Evolutionary conservation across 2,329 filamentous ascomycete species (phyloP).

Genomic region (Amauroascus verrucosus): DNA sequence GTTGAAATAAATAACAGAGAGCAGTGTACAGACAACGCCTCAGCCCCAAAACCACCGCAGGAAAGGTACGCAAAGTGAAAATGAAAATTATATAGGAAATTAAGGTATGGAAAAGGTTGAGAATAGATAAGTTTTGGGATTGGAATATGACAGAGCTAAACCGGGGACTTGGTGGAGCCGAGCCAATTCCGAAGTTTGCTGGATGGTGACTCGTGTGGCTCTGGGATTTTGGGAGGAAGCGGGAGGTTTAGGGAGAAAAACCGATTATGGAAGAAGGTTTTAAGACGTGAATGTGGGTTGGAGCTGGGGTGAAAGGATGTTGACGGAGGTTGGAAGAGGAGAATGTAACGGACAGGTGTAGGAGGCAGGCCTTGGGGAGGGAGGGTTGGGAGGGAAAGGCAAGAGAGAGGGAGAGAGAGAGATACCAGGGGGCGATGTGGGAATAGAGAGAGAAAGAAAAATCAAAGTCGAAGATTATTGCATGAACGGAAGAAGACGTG

Average conservation of each 20-base stretch:
- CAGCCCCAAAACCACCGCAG: not conserved
- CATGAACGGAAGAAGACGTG: conserved; percentile 21
- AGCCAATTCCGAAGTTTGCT: not conserved
- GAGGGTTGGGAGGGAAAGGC: conserved; percentile 7
- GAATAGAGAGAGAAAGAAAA: conserved; percentile 12
- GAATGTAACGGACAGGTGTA: not conserved
- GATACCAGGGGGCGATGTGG: conserved; percentile 5
- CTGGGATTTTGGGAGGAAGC: not conserved
- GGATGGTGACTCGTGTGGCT: not conserved
- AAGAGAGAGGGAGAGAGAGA: not conserved
- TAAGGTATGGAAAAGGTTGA: not conserved
- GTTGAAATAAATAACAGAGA: not conserved
- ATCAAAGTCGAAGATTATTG: not conserved
- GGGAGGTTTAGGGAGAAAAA: not conserved
- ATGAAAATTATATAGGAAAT: not conserved
- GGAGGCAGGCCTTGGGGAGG: conserved; percentile 2
- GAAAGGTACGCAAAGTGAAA: conserved; percentile 9
- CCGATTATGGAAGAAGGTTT: not conserved
- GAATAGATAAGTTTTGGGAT: not conserved
- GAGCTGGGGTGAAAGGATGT: not conserved
- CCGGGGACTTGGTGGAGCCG: conserved; percentile 8
- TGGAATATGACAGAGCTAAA: conserved; percentile 8
- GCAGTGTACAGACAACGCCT: not conserved
- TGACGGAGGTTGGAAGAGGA: conserved; percentile 11
- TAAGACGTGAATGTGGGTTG: not conserved